These are phyloP conservation scores for Leccinum griseonigrum DNA, from an alignment of 1,284 basidiomycete genomes.

Conservation along the genomic window DNA sequence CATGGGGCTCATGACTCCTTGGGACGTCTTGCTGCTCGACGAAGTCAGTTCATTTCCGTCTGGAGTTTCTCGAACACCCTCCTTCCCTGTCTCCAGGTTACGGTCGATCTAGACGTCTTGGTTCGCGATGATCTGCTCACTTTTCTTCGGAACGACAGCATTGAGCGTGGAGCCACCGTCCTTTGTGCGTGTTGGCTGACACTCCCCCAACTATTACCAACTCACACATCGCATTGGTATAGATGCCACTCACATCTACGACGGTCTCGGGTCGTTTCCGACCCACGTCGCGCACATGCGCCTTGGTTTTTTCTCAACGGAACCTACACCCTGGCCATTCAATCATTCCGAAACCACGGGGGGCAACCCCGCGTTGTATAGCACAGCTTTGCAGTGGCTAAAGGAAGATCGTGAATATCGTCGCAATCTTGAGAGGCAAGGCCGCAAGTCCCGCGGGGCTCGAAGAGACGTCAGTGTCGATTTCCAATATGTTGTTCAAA, in stretches of 20 bases:
- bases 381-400: slow-evolving; percentile 81
- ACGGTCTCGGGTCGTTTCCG: slow-evolving; percentile 84
- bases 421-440: slow-evolving; percentile 55
- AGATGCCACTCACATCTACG: slow-evolving; percentile 97
- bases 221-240: slow-evolving; percentile 8
- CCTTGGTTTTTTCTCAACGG: slow-evolving; percentile 69
- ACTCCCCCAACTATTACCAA: slow-evolving; percentile 1
- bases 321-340: slow-evolving; percentile 67
- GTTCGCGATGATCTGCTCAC: slow-evolving; percentile 89
- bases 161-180: slow-evolving; percentile 82
- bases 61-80: slow-evolving; percentile 4
- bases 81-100: slow-evolving; percentile 57
- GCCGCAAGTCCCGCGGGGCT: slow-evolving; percentile 70
- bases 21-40: slow-evolving; percentile 92
- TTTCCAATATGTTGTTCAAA: background rate
- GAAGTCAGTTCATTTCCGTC: slow-evolving; percentile 54
- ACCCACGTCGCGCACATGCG: slow-evolving; percentile 91
- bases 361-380: slow-evolving; percentile 51
- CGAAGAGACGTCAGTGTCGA: slow-evolving; percentile 50
- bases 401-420: slow-evolving; percentile 74
- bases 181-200: slow-evolving; percentile 60
- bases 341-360: slow-evolving; percentile 14
- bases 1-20: slow-evolving; percentile 95
- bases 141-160: slow-evolving; percentile 86
- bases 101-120: slow-evolving; percentile 97